Evolutionary conservation across 495 filamentous ascomycete species (phyloP).

Genomic region (Tuber borchii): DNA sequence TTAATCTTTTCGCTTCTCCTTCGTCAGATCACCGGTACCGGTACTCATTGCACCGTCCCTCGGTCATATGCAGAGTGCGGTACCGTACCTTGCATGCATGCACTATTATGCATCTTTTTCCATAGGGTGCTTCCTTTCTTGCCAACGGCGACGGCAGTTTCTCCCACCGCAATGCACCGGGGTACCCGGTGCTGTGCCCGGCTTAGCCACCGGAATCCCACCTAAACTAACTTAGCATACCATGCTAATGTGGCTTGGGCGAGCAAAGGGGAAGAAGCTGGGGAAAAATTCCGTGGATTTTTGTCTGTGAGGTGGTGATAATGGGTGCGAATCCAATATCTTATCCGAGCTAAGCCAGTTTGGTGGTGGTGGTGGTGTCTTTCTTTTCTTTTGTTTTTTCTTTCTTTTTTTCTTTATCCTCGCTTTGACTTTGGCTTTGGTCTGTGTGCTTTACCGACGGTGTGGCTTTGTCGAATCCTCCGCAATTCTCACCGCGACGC

Average conservation of each 20-base stretch:
- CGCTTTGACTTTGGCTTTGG: neutral
- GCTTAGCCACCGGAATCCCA: neutral
- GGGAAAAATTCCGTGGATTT: neutral
- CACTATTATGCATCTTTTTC: neutral
- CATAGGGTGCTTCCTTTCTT: neutral
- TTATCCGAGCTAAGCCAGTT: too few species aligned
- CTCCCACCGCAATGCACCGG: neutral
- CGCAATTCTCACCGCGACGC: neutral
- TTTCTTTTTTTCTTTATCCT: neutral
- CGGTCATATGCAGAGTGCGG: neutral
- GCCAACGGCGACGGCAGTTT: too few species aligned
- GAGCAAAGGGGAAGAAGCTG: neutral
- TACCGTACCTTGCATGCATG: neutral
- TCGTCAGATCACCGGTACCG: neutral
- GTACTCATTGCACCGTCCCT: neutral
- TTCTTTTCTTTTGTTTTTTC: neutral
- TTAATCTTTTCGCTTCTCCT: neutral
- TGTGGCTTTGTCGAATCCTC: neutral
- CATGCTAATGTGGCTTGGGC: neutral
- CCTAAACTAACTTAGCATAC: neutral
- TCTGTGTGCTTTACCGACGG: constrained; percentile 1
- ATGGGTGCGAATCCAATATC: neutral
- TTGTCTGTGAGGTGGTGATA: neutral
- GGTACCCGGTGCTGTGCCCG: neutral
- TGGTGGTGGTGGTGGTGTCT: neutral